Percentiles rank a stretch among this genome's conserved stretches.
phyloP scores from a whole-genome alignment of 2,329 filamentous ascomycete genomes.

The Ceratocystis smalleyi region DNA sequence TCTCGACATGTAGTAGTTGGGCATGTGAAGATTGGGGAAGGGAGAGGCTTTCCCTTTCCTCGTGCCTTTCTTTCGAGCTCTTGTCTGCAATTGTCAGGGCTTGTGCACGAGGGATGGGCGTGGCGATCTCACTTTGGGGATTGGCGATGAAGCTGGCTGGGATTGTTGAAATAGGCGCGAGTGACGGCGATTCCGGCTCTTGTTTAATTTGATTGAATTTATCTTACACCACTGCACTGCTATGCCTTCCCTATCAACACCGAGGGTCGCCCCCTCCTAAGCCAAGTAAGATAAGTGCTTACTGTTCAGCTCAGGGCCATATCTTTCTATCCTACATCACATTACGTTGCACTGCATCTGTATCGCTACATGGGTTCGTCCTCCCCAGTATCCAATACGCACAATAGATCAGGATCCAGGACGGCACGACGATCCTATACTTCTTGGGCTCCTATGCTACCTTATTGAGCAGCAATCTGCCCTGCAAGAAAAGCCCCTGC shows the following conservation, averaged over 20 bases:
- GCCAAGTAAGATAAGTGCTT: not conserved
- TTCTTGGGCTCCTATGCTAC: not conserved
- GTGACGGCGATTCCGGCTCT: not conserved
- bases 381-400: not conserved
- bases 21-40: not conserved
- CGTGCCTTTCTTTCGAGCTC: not conserved
- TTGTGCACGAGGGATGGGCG: not conserved
- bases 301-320: not conserved
- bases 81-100: not conserved
- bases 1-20: not conserved
- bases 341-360: not conserved
- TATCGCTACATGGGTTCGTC: not conserved
- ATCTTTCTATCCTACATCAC: not conserved
- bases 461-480: not conserved
- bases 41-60: not conserved
- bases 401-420: not conserved
- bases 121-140: not conserved
- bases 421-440: not conserved
- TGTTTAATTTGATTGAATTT: not conserved
- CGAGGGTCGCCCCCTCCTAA: too few relatives aligned
- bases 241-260: too few relatives aligned
- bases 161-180: not conserved
- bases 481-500: not conserved
- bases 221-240: too few relatives aligned
- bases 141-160: not conserved